Conservation (phyloP, 2,329 filamentous ascomycete genomes). For the Cytospora chrysosperma region DNA sequence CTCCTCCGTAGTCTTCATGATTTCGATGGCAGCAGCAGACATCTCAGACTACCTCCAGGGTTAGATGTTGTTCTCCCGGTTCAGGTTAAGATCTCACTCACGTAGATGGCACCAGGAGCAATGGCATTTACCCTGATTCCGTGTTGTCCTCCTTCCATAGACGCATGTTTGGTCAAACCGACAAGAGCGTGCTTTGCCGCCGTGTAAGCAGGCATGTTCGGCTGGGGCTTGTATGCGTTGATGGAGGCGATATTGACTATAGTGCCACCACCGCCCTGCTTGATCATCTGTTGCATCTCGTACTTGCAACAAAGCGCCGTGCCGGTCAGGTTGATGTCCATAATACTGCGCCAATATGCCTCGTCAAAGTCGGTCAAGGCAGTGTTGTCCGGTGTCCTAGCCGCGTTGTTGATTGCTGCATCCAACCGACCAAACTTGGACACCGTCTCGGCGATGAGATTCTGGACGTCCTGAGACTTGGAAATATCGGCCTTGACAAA, state of each 20-base stretch:
- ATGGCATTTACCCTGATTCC: not conserved
- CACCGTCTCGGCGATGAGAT: not conserved
- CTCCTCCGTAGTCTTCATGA: not conserved
- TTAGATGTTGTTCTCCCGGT: not conserved
- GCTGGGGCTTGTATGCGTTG: not conserved
- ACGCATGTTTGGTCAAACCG: not conserved
- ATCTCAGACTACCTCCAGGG: not conserved
- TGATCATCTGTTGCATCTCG: not conserved
- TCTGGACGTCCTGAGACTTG: not conserved
- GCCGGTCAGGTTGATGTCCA: conserved; percentile 4
- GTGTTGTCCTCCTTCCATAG: not conserved
- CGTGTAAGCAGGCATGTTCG: not conserved
- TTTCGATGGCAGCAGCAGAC: not conserved
- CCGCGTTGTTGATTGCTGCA: not conserved
- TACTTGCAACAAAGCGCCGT: not conserved
- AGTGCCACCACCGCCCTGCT: not conserved
- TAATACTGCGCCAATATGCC: not conserved
- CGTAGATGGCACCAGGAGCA: not conserved
- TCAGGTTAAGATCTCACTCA: not conserved
- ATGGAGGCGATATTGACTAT: conserved; percentile 1
- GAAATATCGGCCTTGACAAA: not conserved
- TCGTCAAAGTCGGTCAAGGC: not conserved
- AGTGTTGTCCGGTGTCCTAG: not conserved
- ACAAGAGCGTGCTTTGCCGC: not conserved
- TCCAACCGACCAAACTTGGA: not conserved